A percentile compares a stretch with the other conserved stretches of the same genome.
phyloP scores from a whole-genome alignment of 2,329 filamentous ascomycete species.

The Ceratocystiopsis sp. region DNA sequence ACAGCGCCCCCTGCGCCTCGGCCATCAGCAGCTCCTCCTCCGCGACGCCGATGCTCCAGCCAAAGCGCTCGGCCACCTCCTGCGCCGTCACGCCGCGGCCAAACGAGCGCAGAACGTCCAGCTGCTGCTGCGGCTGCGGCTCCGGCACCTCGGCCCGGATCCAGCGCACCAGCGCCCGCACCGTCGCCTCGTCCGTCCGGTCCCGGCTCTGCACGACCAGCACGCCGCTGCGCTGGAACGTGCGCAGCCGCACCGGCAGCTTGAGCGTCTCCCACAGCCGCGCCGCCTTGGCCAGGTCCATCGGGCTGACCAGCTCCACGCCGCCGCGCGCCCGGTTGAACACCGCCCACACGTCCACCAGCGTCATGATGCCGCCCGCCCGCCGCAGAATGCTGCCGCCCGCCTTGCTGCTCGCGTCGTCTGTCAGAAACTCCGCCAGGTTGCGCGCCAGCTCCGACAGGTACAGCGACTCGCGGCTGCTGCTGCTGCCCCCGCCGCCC shows the following conservation, averaged over 20 bases:
- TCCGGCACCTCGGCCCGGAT: constrained; percentile 47
- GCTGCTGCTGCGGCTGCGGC: constrained; percentile 19
- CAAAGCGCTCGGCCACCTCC: constrained; percentile 75
- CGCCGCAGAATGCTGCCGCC: constrained; percentile 57
- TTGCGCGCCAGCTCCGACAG: constrained; percentile 74
- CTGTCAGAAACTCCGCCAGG: constrained; percentile 74
- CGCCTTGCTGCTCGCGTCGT: constrained; percentile 67
- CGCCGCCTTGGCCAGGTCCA: constrained; percentile 82
- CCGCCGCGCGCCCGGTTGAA: constrained; percentile 89
- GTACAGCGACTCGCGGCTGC: constrained; percentile 65
- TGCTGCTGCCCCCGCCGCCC: constrained; percentile 33
- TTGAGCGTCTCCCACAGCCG: constrained; percentile 74
- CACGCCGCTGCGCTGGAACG: constrained; percentile 75
- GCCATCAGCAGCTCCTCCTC: constrained; percentile 95
- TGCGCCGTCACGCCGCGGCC: constrained; percentile 79
- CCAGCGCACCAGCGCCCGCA: constrained; percentile 61
- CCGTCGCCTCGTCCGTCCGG: constrained; percentile 78
- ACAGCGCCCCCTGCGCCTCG: constrained; percentile 73
- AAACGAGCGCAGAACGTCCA: constrained; percentile 56
- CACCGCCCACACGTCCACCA: constrained; percentile 84
- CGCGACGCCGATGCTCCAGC: constrained; percentile 94
- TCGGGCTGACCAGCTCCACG: constrained; percentile 82
- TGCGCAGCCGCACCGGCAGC: constrained; percentile 69
- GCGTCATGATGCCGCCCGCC: constrained; percentile 72
- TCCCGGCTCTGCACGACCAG: constrained; percentile 82